Percentiles rank a stretch among this genome's conserved stretches.
These are phyloP conservation scores for Aspergillus clavatus DNA, from an alignment of 2,329 filamentous ascomycete genomes.

Conservation along the genomic window DNA sequence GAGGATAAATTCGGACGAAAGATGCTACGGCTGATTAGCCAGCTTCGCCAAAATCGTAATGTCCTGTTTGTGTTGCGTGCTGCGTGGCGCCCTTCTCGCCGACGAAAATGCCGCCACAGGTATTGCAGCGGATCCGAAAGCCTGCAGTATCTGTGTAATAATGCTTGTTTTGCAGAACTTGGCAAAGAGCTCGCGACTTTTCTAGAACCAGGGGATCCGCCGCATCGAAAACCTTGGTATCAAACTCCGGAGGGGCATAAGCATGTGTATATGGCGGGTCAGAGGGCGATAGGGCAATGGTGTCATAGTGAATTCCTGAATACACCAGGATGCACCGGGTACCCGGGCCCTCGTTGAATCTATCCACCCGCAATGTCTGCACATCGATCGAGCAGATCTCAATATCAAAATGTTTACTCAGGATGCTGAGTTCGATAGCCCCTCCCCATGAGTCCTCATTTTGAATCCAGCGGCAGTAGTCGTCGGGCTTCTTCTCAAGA, in stretches of 20 bases:
- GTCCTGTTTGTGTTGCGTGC: constrained; percentile 45
- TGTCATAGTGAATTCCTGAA: constrained; percentile 90
- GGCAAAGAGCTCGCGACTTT: constrained; percentile 61
- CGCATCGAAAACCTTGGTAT: constrained; percentile 69
- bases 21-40: constrained; percentile 18
- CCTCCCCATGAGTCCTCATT: constrained; percentile 83
- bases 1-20: too few species aligned
- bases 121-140: constrained; percentile 73
- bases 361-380: constrained; percentile 60
- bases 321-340: constrained; percentile 78
- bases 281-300: constrained; percentile 68
- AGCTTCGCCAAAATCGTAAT: constrained; percentile 48
- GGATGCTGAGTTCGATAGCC: constrained; percentile 79
- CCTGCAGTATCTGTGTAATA: constrained; percentile 87
- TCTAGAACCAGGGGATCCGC: constrained; percentile 52
- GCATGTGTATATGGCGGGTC: constrained; percentile 53
- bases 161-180: constrained; percentile 63
- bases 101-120: constrained; percentile 42
- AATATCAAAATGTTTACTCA: constrained; percentile 77
- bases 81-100: constrained; percentile 45
- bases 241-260: constrained; percentile 64
- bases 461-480: constrained; percentile 79
- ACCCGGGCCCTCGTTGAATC: constrained; percentile 69
- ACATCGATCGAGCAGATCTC: constrained; percentile 86
- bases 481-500: constrained; percentile 65